Conservation (phyloP, 78 protist species). For the Isochrysis galbana region DNA sequence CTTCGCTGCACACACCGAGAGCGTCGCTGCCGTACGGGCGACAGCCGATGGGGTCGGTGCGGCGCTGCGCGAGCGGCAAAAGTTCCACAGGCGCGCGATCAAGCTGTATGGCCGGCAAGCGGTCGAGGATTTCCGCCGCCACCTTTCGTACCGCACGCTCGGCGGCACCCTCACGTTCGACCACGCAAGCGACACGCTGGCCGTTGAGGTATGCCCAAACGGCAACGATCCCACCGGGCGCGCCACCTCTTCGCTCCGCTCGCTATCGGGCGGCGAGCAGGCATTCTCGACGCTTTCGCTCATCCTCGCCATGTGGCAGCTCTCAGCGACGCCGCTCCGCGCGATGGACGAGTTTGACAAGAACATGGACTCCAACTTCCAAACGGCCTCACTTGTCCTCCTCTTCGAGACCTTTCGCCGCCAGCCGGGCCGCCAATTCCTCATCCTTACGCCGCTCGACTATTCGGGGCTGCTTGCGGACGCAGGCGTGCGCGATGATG, state of each 20-base stretch:
- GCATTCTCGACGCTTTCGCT: neutral
- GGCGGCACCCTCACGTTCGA: neutral
- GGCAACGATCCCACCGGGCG: neutral
- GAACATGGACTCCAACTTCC: neutral
- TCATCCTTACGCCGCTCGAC: neutral
- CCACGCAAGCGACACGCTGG: neutral
- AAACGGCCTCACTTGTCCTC: neutral
- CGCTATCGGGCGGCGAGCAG: neutral
- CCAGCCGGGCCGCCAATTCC: neutral
- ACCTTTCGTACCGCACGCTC: neutral
- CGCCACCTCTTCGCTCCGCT: neutral
- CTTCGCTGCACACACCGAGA: neutral
- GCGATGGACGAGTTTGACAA: neutral
- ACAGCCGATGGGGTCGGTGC: neutral
- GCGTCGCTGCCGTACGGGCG: neutral
- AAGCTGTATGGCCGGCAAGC: neutral
- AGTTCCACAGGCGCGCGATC: neutral
- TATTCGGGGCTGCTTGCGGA: neutral
- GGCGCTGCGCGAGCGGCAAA: neutral
- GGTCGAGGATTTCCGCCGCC: neutral
- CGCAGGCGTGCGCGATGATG: neutral
- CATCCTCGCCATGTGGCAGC: neutral
- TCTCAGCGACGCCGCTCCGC: neutral
- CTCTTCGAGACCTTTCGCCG: neutral
- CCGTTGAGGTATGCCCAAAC: neutral